These are phyloP conservation scores for Metarhizium sp. DNA, from an alignment of 2,329 filamentous ascomycete genomes.

Conservation along the genomic window DNA sequence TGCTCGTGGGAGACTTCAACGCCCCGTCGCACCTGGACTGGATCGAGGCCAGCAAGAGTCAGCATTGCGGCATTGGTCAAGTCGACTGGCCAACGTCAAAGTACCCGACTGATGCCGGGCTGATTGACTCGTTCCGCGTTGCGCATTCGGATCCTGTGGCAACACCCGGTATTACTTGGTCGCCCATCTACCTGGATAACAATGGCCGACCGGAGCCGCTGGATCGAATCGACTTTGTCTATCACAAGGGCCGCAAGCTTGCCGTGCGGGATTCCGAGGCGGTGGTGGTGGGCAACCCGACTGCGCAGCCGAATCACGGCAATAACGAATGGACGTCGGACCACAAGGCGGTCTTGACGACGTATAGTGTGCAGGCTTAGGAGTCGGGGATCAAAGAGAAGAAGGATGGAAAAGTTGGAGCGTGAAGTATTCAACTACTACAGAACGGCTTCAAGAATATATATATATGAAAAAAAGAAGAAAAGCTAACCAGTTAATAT, in stretches of 20 bases:
- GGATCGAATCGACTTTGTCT: slow-evolving; percentile 31
- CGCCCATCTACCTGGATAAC: slow-evolving; percentile 24
- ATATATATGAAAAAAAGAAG: too few species aligned
- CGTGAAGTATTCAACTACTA: not conserved
- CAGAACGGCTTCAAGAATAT: too few species aligned
- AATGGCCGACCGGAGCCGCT: slow-evolving; percentile 22
- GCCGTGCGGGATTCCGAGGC: slow-evolving; percentile 15
- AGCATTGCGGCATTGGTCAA: slow-evolving; percentile 23
- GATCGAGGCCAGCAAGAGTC: slow-evolving; percentile 17
- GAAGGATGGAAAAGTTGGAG: not conserved
- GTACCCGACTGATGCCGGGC: slow-evolving; percentile 19
- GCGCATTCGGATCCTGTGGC: slow-evolving; percentile 22
- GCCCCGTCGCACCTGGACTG: slow-evolving; percentile 32
- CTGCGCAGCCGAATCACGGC: slow-evolving; percentile 18
- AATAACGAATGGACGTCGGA: slow-evolving; percentile 31
- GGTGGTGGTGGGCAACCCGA: slow-evolving; percentile 22
- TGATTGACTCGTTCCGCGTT: slow-evolving; percentile 27
- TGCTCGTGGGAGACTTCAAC: slow-evolving; percentile 30
- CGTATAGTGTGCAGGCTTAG: not conserved
- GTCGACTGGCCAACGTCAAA: slow-evolving; percentile 27
- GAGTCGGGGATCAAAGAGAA: not conserved
- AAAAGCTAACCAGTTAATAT: too few species aligned
- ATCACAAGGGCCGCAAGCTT: slow-evolving; percentile 22
- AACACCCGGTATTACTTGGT: slow-evolving; percentile 26
- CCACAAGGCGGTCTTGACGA: slow-evolving; percentile 11